Percentiles rank a stretch among this genome's conserved stretches.
Conservation (phyloP, 1,139 yeast genomes). For the Yamadazyma taylorii region DNA sequence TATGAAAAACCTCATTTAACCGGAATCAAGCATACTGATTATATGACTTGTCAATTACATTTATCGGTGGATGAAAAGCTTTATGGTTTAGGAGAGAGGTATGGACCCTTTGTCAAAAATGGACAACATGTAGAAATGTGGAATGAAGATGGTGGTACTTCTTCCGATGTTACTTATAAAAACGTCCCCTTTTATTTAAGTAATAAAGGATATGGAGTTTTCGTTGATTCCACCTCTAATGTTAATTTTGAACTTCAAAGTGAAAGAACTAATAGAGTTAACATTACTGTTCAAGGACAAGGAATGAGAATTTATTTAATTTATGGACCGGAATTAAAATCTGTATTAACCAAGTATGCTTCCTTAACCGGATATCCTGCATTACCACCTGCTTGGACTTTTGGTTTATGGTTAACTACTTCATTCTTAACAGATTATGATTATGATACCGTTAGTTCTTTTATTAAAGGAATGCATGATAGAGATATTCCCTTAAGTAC, state of each 20-base stretch:
- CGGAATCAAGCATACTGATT: conserved; percentile 19
- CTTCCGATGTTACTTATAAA: conserved; percentile 33
- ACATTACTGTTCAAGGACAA: conserved; percentile 34
- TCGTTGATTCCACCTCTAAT: conserved; percentile 29
- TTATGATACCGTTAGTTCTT: conserved; percentile 27
- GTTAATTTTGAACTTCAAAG: conserved; percentile 33
- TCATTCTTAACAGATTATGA: conserved; percentile 32
- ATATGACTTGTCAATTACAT: conserved; percentile 29
- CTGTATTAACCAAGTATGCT: conserved; percentile 26
- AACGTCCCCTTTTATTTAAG: conserved; percentile 34
- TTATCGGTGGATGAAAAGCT: conserved; percentile 34
- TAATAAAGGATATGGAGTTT: conserved; percentile 32
- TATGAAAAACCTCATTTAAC: conserved; percentile 15
- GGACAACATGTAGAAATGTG: conserved; percentile 37
- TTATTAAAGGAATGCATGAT: conserved; percentile 32
- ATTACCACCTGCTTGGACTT: conserved; percentile 37
- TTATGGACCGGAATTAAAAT: conserved; percentile 30
- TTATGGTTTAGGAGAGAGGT: conserved; percentile 36
- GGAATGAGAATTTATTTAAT: conserved; percentile 27
- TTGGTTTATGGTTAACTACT: conserved; percentile 36
- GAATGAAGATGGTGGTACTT: conserved; percentile 40
- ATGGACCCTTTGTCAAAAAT: conserved; percentile 33
- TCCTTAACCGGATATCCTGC: conserved; percentile 33
- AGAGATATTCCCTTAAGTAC: conserved; percentile 30
- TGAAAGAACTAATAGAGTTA: conserved; percentile 34